Evolutionary conservation across 306 rosid species (phyloP), one percentile per base, ranked within the genome.

Genomic region (Carpinus viminea): DNA sequence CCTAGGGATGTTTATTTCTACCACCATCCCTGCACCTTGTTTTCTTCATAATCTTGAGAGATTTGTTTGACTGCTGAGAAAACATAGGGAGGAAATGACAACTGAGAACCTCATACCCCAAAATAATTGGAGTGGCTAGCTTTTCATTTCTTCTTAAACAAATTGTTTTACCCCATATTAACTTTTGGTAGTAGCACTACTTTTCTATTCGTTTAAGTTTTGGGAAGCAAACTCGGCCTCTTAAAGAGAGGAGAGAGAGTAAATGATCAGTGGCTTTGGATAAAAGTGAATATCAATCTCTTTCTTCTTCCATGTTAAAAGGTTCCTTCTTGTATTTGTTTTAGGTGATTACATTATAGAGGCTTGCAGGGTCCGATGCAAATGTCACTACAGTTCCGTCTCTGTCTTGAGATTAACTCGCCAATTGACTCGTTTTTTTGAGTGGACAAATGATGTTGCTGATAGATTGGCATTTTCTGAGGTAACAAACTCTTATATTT

Each of bases 341-440:
- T 70, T 72, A 93, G 98, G 98, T 95, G 65, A 95, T 93, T 74
- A 86, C 98, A 28, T 79, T 93, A 84, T 95, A 95, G 92, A 91
- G 98, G 89, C 96, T 95, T 70, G 98, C 98, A 0, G 98, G 98
- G 76, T 98, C 91, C 82, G 98, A 93, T 86, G 98, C 98, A 65
- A 95, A 95, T 86, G 93, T 93, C 20, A 95, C 98, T 20, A 91
- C 88, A 12, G 98, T 95, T 78, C 98, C 0, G 98, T 93, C 82
- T 90, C 98, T 36, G 83, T 95, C 76, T 89, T 92, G 78, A 95
- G 98, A 81, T 77, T 93, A 55, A 91, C 98, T 75, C 93, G 98
- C 66, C 98, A 91, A 78, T 70, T 95, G 79, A 93, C 98, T 11
- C 89, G 93, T 45, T 78, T 92, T 68, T 95, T 95, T 81, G 96